A percentile compares a stretch with the other conserved stretches of the same genome.
Evolutionary conservation across 495 filamentous ascomycete species (phyloP).

Genomic region (Wilcoxina mikolae): DNA sequence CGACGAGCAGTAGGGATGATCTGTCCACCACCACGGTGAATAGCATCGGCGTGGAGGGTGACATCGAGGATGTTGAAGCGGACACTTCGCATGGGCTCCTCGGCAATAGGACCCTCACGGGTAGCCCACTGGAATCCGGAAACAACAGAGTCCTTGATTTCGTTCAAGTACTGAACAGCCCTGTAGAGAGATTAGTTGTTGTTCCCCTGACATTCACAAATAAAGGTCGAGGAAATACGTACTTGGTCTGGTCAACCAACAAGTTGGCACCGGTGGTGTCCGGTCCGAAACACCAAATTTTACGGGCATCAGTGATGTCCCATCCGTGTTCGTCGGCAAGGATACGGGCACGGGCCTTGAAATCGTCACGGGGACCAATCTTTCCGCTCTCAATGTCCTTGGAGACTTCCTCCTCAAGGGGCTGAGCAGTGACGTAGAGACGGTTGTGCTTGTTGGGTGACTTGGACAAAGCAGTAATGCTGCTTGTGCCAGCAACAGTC

Average conservation of each 20-base stretch:
- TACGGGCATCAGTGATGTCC: constrained; percentile 99
- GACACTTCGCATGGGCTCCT: constrained; percentile 93
- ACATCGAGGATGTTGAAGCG: constrained; percentile 99
- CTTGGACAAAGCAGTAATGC: constrained; percentile 96
- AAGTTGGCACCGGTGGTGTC: constrained; percentile 96
- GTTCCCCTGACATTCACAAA: too few relatives aligned
- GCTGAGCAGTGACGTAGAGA: constrained; percentile 85
- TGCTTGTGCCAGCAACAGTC: constrained; percentile 65
- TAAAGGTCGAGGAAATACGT: too few relatives aligned
- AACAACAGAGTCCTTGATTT: constrained; percentile 99
- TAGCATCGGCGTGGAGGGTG: constrained; percentile 98
- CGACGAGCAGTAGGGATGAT: constrained; percentile 96
- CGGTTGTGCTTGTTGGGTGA: constrained; percentile 99
- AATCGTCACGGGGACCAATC: constrained; percentile 91
- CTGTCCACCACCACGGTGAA: constrained; percentile 98
- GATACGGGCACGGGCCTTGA: constrained; percentile 96
- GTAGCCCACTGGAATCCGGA: constrained; percentile 99
- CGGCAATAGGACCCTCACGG: constrained; percentile 89
- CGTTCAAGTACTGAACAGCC: constrained; percentile 98
- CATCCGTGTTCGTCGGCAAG: constrained; percentile 94
- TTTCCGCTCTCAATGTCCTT: constrained; percentile 83
- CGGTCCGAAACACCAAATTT: constrained; percentile 99
- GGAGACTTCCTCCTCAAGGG: constrained; percentile 78
- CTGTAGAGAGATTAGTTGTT: too few relatives aligned
- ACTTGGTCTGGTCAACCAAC: constrained; percentile 57